Percentiles rank a stretch among this genome's conserved stretches.
Evolutionary conservation across 768 basidiomycete species (phyloP).

Genomic region (Polyporus arcularius): DNA sequence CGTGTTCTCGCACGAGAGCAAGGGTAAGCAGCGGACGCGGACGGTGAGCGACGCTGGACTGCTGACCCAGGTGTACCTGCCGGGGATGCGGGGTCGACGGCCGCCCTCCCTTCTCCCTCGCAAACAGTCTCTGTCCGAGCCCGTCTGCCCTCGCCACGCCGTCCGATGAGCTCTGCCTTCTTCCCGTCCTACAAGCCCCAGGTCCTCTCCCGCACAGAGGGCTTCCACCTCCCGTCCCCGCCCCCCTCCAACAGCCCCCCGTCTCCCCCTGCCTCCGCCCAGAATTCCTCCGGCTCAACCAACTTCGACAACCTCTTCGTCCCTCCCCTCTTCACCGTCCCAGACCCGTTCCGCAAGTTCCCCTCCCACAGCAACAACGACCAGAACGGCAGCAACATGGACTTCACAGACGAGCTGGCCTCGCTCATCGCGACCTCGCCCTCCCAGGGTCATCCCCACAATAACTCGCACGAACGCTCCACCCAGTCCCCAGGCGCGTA

Average conservation of each 20-base stretch:
- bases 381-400: slow-evolving; percentile 38
- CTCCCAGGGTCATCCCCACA: slow-evolving; percentile 27
- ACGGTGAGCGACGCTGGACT: too few species aligned
- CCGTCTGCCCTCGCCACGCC: slow-evolving; percentile 8
- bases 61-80: too few species aligned
- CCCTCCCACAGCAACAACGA: slow-evolving; percentile 30
- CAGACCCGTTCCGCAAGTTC: slow-evolving; percentile 59
- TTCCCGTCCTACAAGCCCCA: slow-evolving; percentile 51
- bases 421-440: slow-evolving; percentile 49
- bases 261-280: slow-evolving; percentile 29
- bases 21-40: too few species aligned
- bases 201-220: slow-evolving; percentile 61
- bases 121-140: background rate
- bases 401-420: slow-evolving; percentile 72
- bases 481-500: slow-evolving; percentile 37
- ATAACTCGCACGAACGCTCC: slow-evolving; percentile 44
- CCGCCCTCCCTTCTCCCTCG: slow-evolving; percentile 12
- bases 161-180: slow-evolving; percentile 26
- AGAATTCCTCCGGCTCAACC: slow-evolving; percentile 17
- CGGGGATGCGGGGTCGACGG: slow-evolving; percentile 18
- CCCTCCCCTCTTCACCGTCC: slow-evolving; percentile 46
- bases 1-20: too few species aligned
- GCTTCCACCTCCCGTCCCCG: slow-evolving; percentile 65
- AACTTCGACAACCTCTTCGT: slow-evolving; percentile 44
- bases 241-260: slow-evolving; percentile 34